Conservation (phyloP, 2,329 filamentous ascomycete genomes). For the Colletotrichum tabaci region DNA sequence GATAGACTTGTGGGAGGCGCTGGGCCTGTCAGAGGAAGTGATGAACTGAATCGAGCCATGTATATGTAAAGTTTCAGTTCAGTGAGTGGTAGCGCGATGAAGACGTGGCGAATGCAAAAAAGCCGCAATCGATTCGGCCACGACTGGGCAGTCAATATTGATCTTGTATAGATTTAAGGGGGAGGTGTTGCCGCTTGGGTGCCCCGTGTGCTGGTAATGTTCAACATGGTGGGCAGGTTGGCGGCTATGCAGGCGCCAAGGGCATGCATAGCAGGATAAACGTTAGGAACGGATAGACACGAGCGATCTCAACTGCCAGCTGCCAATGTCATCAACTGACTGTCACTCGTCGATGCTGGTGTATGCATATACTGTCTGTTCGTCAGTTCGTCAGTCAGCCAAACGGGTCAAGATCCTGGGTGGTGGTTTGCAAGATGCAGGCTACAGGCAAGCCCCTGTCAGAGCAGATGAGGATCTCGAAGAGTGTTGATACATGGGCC, state of each 20-base stretch:
- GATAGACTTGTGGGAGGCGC: not conserved
- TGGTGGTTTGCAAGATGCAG: not conserved
- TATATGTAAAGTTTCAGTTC: not conserved
- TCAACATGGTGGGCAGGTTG: not conserved
- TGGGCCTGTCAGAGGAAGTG: not conserved
- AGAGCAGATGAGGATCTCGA: not conserved
- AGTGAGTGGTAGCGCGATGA: not conserved
- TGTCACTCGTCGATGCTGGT: not conserved
- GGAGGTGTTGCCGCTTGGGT: not conserved
- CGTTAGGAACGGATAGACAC: not conserved
- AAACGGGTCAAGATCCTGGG: constrained; percentile 2
- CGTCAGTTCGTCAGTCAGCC: not conserved
- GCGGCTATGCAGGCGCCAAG: not conserved
- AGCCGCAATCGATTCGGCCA: no score
- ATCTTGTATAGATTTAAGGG: not conserved
- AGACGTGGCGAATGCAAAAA: not conserved
- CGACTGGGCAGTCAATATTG: not conserved
- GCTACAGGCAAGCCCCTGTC: constrained; percentile 32
- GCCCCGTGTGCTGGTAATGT: not conserved
- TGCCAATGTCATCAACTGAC: not conserved
- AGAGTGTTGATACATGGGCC: constrained; percentile 8
- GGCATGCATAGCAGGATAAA: not conserved
- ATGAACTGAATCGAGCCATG: not conserved
- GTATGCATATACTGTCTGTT: not conserved
- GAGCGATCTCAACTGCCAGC: not conserved